These are phyloP conservation scores for Pilatotrama ljubarskyi DNA, from an alignment of 768 basidiomycete species.

Conservation along the genomic window DNA sequence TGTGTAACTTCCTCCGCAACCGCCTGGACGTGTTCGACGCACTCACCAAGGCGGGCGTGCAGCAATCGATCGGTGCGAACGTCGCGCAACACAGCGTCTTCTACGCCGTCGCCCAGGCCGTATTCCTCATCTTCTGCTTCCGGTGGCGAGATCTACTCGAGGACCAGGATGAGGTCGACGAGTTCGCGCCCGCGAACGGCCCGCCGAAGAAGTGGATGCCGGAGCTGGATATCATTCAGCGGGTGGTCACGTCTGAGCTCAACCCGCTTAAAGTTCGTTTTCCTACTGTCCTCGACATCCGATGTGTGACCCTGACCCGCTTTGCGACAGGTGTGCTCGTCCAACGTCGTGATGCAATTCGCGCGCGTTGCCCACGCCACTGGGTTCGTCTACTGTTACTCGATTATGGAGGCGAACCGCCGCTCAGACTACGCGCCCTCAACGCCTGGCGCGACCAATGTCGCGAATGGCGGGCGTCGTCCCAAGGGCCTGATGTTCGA, in stretches of 20 bases:
- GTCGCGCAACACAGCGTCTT: conserved; percentile 66
- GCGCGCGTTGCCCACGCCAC: conserved; percentile 90
- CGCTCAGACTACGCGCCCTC: conserved; percentile 51
- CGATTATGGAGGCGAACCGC: conserved; percentile 86
- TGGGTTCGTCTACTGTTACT: conserved; percentile 91
- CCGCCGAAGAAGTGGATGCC: conserved; percentile 77
- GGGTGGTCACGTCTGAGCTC: conserved; percentile 75
- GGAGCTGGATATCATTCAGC: conserved; percentile 74
- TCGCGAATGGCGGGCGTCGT: conserved; percentile 3
- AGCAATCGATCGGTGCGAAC: conserved; percentile 30
- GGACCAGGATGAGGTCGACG: conserved; percentile 57
- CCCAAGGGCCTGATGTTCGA: conserved; percentile 29
- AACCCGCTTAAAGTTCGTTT: conserved; percentile 83
- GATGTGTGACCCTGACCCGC: neutral
- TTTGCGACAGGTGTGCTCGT: conserved; percentile 71
- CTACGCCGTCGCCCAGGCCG: conserved; percentile 88
- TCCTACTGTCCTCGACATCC: neutral
- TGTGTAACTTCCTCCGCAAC: conserved; percentile 81
- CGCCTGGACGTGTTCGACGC: conserved; percentile 75
- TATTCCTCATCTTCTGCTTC: conserved; percentile 98
- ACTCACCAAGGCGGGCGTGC: conserved; percentile 40
- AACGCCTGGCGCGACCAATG: conserved; percentile 15
- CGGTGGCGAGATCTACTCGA: conserved; percentile 87
- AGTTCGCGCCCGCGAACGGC: conserved; percentile 22
- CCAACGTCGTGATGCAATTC: conserved; percentile 90